These are phyloP conservation scores for Elsinoe ampelina DNA, from an alignment of 2,329 filamentous ascomycete genomes.

Conservation along the genomic window DNA sequence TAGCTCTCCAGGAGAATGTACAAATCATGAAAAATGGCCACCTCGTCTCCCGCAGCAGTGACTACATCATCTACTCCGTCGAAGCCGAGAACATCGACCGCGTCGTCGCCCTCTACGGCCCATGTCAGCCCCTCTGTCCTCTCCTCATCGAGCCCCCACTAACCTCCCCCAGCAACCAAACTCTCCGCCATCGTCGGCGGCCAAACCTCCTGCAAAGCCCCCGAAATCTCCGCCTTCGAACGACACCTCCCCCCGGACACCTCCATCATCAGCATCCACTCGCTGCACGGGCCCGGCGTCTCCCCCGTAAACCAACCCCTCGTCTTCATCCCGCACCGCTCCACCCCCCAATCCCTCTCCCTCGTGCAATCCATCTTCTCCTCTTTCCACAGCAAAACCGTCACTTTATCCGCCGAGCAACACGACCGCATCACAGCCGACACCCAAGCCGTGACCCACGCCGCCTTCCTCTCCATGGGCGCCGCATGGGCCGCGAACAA, in stretches of 20 bases:
- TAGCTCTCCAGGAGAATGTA: conserved; percentile 58
- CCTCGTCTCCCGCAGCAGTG: conserved; percentile 88
- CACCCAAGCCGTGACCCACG: conserved; percentile 95
- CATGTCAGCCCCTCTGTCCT: conserved; percentile 55
- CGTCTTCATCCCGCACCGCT: conserved; percentile 88
- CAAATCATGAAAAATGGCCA: conserved; percentile 90
- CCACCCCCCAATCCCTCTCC: conserved; percentile 62
- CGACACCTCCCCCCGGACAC: conserved; percentile 78
- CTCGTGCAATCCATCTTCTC: conserved; percentile 75
- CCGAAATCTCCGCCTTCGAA: conserved; percentile 90
- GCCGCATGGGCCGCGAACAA: conserved; percentile 93
- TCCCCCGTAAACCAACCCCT: conserved; percentile 83
- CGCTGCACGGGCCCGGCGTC: conserved; percentile 84
- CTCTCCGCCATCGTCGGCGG: conserved; percentile 91
- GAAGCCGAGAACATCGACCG: conserved; percentile 83
- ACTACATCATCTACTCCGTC: conserved; percentile 98
- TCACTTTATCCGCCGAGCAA: conserved; percentile 74
- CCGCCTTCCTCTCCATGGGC: conserved; percentile 91
- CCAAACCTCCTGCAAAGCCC: conserved; percentile 96
- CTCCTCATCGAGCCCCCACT: neutral
- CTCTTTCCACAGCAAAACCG: conserved; percentile 76
- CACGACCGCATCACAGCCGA: conserved; percentile 98
- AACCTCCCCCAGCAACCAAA: conserved; percentile 63
- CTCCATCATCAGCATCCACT: conserved; percentile 92
- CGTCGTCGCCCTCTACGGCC: conserved; percentile 81